Evolutionary conservation across 139 green algal species (phyloP).

Genomic region (Volvox africanus): DNA sequence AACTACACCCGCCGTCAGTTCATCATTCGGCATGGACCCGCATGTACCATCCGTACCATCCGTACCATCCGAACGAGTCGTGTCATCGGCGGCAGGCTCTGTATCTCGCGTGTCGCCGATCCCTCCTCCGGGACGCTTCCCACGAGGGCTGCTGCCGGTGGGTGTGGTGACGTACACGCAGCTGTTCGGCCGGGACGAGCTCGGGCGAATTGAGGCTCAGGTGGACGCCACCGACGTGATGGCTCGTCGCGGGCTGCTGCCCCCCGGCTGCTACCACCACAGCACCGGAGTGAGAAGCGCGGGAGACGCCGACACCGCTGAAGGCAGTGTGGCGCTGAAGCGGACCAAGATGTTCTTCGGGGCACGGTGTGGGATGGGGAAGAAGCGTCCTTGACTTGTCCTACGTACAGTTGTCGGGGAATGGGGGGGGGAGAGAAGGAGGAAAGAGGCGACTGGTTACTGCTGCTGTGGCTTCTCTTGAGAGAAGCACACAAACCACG

Average conservation of each 20-base stretch:
- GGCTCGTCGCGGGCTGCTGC: constrained; percentile 52
- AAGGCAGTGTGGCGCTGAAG: constrained; percentile 55
- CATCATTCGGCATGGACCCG: no score
- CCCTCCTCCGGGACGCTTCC: background rate
- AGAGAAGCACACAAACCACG: no score
- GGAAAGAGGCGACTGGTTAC: no score
- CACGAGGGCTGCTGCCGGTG: constrained; percentile 62
- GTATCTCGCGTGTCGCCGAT: background rate
- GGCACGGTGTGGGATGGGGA: no score
- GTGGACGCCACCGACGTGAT: constrained; percentile 57
- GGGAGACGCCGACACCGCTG: background rate
- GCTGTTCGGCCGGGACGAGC: constrained; percentile 49
- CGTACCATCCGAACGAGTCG: no score
- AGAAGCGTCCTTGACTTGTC: no score
- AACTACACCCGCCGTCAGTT: no score
- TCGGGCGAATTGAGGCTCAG: constrained; percentile 64
- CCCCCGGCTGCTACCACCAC: constrained; percentile 68
- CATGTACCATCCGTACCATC: no score
- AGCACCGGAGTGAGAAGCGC: constrained; percentile 12
- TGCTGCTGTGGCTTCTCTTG: no score
- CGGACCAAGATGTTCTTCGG: constrained; percentile 87
- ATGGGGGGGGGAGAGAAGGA: no score
- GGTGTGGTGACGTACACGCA: constrained; percentile 71
- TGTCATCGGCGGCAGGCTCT: background rate
- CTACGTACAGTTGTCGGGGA: no score